Base-by-base conservation (phyloP, 164 flowering plant genomes). In the Chloranthus sessilifolius region DNA sequence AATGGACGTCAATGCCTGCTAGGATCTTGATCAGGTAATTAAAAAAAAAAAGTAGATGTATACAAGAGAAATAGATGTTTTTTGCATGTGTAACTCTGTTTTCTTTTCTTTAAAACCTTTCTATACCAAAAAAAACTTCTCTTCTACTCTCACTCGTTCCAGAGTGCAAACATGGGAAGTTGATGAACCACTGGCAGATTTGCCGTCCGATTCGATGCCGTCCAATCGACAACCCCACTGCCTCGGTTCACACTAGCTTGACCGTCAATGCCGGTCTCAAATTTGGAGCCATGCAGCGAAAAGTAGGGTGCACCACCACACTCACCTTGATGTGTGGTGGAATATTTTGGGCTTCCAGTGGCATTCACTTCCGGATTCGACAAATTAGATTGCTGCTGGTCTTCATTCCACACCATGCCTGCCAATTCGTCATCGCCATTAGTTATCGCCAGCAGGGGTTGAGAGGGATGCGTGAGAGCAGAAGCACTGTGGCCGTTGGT, bases 81-180 rank as follows among this genome's bases (percentile, higher is more conserved):
- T n/a, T n/a, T n/a, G n/a, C n/a, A n/a, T n/a, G n/a, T n/a, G n/a
- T n/a, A n/a, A n/a, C n/a, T n/a, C n/a, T n/a, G n/a, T 16, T 38
- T 38, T 38, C 34, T 10, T 30, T 14, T n/a, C n/a, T n/a, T n/a
- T n/a, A n/a, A n/a, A n/a, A n/a, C n/a, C n/a, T n/a, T n/a, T n/a
- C 15, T 38, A 19, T 16, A 12, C 16, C 17, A 16, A 4, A 10
- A 38, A 7, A 38, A 38, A 12, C 34, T 40, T 29, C 20, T 8
- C 47, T 14, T n/a, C n/a, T n/a, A n/a, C 23, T n/a, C 22, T 59
- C 43, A 59, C 19, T 59, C 56, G 23, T 59, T 59, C 62, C 62
- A 59, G 23, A 59, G 41, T 16, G 64, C 85, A 70, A 79, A 82
- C 64, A 79, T 65, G 1, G 88, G 79, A 6, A 68, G 72, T 12